Evolutionary conservation across 331 rosid species (phyloP).

Genomic region (Malus hybrid): DNA sequence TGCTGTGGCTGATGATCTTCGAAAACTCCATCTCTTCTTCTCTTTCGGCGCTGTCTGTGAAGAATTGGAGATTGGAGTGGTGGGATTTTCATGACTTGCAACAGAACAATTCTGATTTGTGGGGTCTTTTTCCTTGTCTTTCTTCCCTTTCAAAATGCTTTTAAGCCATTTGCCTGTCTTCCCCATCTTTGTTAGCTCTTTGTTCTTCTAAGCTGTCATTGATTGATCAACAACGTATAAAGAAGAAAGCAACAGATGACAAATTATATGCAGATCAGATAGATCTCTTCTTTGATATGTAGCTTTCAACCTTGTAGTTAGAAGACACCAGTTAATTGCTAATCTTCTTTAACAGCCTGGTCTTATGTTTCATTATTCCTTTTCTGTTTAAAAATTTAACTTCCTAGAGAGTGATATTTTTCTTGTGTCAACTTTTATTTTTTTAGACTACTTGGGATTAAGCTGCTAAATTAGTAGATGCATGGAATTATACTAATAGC

Average conservation of each 20-base stretch:
- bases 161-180: slow-evolving; percentile 79
- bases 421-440: too few relatives aligned
- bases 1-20: slow-evolving; percentile 64
- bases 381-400: too few relatives aligned
- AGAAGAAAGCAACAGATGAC: slow-evolving; percentile 28
- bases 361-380: too few relatives aligned
- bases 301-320: slow-evolving; percentile 21
- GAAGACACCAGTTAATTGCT: slow-evolving; percentile 9
- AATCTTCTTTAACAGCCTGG: slow-evolving; percentile 21
- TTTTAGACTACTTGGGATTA: slow-evolving; percentile 9
- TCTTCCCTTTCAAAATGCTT: slow-evolving; percentile 71
- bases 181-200: slow-evolving; percentile 51
- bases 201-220: slow-evolving; percentile 18
- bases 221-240: slow-evolving; percentile 15
- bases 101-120: slow-evolving; percentile 24
- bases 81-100: slow-evolving; percentile 40
- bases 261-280: slow-evolving; percentile 5
- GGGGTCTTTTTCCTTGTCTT: slow-evolving; percentile 28
- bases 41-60: slow-evolving; percentile 52
- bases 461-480: slow-evolving; percentile 2
- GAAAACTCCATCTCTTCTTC: slow-evolving; percentile 83
- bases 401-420: too few relatives aligned
- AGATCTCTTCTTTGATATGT: slow-evolving; percentile 29
- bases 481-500: slow-evolving; percentile 9
- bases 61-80: slow-evolving; percentile 36